Base-by-base conservation (phyloP, 1,284 basidiomycete species). In the Boletellus sp. region DNA sequence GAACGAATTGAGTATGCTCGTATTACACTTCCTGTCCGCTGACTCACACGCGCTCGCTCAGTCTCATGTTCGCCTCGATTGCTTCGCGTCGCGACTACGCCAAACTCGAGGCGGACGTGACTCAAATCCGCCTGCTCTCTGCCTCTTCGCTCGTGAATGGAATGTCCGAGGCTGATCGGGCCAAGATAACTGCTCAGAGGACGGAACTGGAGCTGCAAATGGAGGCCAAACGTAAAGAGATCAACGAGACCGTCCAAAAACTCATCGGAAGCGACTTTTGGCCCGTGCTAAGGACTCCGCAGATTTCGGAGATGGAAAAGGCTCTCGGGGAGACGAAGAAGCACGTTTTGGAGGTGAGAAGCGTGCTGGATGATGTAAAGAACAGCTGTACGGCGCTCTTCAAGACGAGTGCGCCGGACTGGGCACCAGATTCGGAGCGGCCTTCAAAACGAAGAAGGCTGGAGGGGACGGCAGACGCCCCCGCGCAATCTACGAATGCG, bases 381-480 rank as follows among this genome's bases (percentile, higher is more conserved):
- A 52, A 21, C 22, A 57, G 55, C 8, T 59, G 42, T 40, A 46
- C 48, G 11, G 50, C 55, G 17, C 53, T 68, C 29, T 39, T 60
- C 37, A 64, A 53, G 49, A 43, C 55, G 26, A 52, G 35, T 17
- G 33, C 25, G 3, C 16, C 52, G 4, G 48, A 52, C 30, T 22
- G 21, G 43, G 26, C 49, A 45, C 53, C 50, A 30, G 61, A 55
- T 20, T 47, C 56, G 14, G 55, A 63, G 19, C 61, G 65, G 13
- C 69, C 72, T 20, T 46, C 56, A 21, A 74, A 76, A 50, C 71
- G 73, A 34, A 69, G 69, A 20, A 71, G 66, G 27, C 19, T 69
- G 8, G 66, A 69, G 1, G 56, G 35, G 2, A 52, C 37, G 13
- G 41, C 25, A 3, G 48, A 52, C 5, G 21, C 20, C 7, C 19